Base-by-base conservation (phyloP, 306 rosid genomes). In the Fragaria vesca region DNA sequence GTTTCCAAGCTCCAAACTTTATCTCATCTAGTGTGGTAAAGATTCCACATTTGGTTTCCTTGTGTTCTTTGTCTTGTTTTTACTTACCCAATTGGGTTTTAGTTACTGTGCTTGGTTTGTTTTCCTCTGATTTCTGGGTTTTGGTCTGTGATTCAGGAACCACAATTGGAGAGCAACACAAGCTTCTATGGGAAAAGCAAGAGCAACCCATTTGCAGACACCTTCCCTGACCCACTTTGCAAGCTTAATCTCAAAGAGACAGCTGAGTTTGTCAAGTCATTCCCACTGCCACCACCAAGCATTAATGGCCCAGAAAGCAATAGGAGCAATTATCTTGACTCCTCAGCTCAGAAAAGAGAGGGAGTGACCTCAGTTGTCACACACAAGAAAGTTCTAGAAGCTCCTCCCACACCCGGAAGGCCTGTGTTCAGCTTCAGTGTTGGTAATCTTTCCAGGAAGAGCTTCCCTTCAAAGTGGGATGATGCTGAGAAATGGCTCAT, bases 401-500 rank as follows among this genome's bases (percentile, higher is more conserved):
- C 99, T 80, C 99, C 99, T 21, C 65, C 96, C 1, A 96, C 98
- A 2, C 98, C 99, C 20, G 99, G 98, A 4, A 90, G 99, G 55
- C 96, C 99, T 0, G 86, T 93, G 70, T 96, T 96, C 87, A 78
- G 89, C 74, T 96, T 96, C 84, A 88, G 87, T 42, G 82, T 83
- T 45, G 78, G 86, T 48, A 91, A 80, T 76, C 88, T 86, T 84
- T 76, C 91, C 2, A 90, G 98, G 57, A 96, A 93, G 69, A 86
- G 66, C 69, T 86, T 96, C 54, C 99, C 98, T 80, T 96, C 98
- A 12, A 96, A 96, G 67, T 96, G 99, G 99, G 99, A 93, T 76
- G 97, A 96, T 82, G 99, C 99, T 18, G 98, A 96, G 83, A 96
- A 96, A 72, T 96, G 99, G 99, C 94, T 96, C 38, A 88, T 93